phyloP scores from a whole-genome alignment of 2,329 filamentous ascomycete genomes.

The Corniculantispora saksenae region DNA sequence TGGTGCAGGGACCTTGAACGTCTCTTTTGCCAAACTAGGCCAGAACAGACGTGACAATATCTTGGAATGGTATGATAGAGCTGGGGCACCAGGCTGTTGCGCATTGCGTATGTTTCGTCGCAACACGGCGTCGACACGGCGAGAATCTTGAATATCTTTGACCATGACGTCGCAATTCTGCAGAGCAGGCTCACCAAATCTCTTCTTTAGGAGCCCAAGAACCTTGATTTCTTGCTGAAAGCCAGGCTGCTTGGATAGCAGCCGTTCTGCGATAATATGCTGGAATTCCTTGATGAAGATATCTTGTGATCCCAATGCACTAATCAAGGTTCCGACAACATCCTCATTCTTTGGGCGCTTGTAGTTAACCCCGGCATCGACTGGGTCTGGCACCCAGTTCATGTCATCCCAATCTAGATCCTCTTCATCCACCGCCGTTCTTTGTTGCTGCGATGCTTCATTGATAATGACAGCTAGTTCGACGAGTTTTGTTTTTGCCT shows the following conservation, averaged over 20 bases:
- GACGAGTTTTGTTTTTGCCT: constrained; percentile 54
- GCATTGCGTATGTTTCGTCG: constrained; percentile 41
- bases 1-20: constrained; percentile 62
- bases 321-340: constrained; percentile 87
- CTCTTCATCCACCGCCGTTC: constrained; percentile 58
- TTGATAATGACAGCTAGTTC: constrained; percentile 69
- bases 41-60: constrained; percentile 93
- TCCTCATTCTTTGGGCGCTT: constrained; percentile 86
- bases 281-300: constrained; percentile 94
- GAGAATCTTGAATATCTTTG: constrained; percentile 84
- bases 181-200: constrained; percentile 81
- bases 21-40: constrained; percentile 75
- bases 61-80: constrained; percentile 67
- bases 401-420: constrained; percentile 90
- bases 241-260: constrained; percentile 65
- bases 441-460: constrained; percentile 57
- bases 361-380: constrained; percentile 91
- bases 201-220: constrained; percentile 81
- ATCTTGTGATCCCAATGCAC: constrained; percentile 84
- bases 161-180: constrained; percentile 98
- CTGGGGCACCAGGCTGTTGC: constrained; percentile 22
- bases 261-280: constrained; percentile 79
- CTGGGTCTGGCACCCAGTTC: constrained; percentile 88
- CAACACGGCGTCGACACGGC: constrained; percentile 69
- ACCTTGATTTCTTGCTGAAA: constrained; percentile 82